Evolutionary conservation across 768 basidiomycete species (phyloP), one percentile per base, ranked within the genome.

Genomic region (Asterophora lycoperdoides): DNA sequence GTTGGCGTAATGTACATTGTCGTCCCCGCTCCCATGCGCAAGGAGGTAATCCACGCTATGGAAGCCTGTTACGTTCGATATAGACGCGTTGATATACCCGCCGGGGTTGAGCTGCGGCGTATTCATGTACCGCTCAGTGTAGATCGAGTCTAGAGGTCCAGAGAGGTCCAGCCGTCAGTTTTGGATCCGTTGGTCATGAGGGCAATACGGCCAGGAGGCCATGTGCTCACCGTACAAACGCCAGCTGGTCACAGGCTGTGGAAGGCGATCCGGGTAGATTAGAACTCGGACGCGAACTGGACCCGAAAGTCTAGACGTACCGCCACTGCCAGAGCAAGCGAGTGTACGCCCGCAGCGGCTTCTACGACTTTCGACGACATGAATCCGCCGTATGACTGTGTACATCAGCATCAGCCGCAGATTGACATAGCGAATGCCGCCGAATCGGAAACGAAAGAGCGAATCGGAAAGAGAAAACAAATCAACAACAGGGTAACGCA

Each of bases 71-170:
- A 96, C 92, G 61, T 90, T 84, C 48, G 86, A 83, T 46, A 99
- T 86, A 0, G 90, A 89, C 14, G 89, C 87, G 41, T 86, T 91
- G 56, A 86, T 68, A 71, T 99, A 99, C n/a, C 96, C 96, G 0
- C 72, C 81, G 0, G 79, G 78, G 64, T 98, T 97, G 8, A 78
- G 68, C 13, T 73, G 64, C 0, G 93, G 93, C 19, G 89, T 76
- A 56, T 83, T 81, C 93, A 98, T 93, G 74, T 97, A 98, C 14
- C 96, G 84, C 58, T 99, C 96, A 1, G 96, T 99, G 65, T 98
- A 98, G 55, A 98, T 86, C 0, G 93, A 87, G 69, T 98, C 93
- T 89, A 56, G 43, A 53, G 30, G 30, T 13, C 30, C 30, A 32
- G 23, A 23, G 23, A 23, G 9, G 30, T 13, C 30, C 30, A 13